These are phyloP conservation scores for Tolypocladium inflatum DNA, from an alignment of 2,329 filamentous ascomycete species.

Conservation along the genomic window DNA sequence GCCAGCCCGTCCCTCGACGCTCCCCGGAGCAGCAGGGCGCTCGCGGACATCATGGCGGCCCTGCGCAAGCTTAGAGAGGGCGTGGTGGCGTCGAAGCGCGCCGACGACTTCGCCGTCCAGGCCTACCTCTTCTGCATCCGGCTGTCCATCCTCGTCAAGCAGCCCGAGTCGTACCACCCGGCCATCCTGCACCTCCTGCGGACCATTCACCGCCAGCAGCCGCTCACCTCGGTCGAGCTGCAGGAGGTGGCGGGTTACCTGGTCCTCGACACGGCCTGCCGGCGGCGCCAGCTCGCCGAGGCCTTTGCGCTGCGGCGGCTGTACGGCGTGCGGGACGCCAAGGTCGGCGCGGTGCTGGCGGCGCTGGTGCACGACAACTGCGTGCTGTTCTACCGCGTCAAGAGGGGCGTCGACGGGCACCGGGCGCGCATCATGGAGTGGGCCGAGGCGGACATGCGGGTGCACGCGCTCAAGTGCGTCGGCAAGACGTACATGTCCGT, in stretches of 20 bases:
- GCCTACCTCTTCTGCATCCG: constrained; percentile 89
- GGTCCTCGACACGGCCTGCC: constrained; percentile 81
- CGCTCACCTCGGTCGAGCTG: constrained; percentile 62
- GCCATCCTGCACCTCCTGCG: constrained; percentile 73
- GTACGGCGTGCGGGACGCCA: constrained; percentile 55
- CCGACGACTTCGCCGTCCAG: constrained; percentile 75
- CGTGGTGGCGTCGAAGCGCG: constrained; percentile 67
- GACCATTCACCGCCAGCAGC: constrained; percentile 56
- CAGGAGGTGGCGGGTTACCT: constrained; percentile 74
- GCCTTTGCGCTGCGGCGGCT: constrained; percentile 58
- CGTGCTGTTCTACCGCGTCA: constrained; percentile 63
- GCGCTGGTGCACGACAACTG: constrained; percentile 77
- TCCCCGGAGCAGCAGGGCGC: constrained; percentile 43
- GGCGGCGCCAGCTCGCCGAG: constrained; percentile 62
- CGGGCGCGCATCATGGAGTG: constrained; percentile 71
- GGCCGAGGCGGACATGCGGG: constrained; percentile 63
- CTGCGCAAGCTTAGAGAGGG: constrained; percentile 89
- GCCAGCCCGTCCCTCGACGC: constrained; percentile 1
- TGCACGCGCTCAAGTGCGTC: constrained; percentile 77
- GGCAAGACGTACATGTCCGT: constrained; percentile 72
- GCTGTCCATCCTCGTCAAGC: constrained; percentile 67
- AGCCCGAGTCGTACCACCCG: constrained; percentile 84
- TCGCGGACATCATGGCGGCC: constrained; percentile 68
- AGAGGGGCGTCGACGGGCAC: constrained; percentile 69
- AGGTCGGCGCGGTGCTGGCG: constrained; percentile 58